Evolutionary conservation across 1,139 yeast species (phyloP).

Genomic region (Protomyces pachydermus): DNA sequence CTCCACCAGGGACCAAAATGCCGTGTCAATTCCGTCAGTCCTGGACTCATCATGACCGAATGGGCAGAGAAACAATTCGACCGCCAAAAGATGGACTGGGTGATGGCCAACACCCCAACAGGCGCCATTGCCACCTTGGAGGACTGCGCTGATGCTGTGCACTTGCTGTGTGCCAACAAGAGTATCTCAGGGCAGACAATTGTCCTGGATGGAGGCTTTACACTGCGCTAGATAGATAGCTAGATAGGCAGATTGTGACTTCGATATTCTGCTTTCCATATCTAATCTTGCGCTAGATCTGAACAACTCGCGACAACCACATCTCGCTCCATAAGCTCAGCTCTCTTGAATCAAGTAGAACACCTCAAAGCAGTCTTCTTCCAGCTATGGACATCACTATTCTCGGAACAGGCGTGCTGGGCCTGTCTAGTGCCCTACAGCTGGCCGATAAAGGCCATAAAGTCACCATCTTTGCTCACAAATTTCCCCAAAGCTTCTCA

Average conservation of each 20-base stretch:
- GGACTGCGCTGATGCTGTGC: slow-evolving; percentile 22
- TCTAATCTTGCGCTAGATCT: not conserved
- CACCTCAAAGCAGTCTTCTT: too few species aligned
- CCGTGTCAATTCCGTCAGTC: slow-evolving; percentile 44
- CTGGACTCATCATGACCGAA: slow-evolving; percentile 44
- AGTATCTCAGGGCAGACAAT: slow-evolving; percentile 18
- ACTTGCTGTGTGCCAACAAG: slow-evolving; percentile 6
- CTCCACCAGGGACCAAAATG: slow-evolving; percentile 39
- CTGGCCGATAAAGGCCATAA: slow-evolving; percentile 45
- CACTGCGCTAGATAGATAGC: not conserved
- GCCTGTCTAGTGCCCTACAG: slow-evolving; percentile 58
- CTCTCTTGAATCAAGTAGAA: too few species aligned
- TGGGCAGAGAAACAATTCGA: slow-evolving; percentile 43
- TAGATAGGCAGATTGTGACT: not conserved
- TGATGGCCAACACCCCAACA: not conserved
- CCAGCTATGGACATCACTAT: not conserved
- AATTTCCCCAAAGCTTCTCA: slow-evolving; percentile 69
- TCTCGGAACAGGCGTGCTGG: slow-evolving; percentile 60
- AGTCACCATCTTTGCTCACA: slow-evolving; percentile 58
- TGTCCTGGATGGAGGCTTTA: slow-evolving; percentile 9
- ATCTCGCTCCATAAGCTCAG: too few species aligned
- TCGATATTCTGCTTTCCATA: not conserved
- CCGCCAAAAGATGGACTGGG: slow-evolving; percentile 35
- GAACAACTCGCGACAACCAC: too few species aligned
- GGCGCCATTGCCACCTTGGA: slow-evolving; percentile 8